phyloP scores from a whole-genome alignment of 306 rosid species.

The Neltuma alba region DNA sequence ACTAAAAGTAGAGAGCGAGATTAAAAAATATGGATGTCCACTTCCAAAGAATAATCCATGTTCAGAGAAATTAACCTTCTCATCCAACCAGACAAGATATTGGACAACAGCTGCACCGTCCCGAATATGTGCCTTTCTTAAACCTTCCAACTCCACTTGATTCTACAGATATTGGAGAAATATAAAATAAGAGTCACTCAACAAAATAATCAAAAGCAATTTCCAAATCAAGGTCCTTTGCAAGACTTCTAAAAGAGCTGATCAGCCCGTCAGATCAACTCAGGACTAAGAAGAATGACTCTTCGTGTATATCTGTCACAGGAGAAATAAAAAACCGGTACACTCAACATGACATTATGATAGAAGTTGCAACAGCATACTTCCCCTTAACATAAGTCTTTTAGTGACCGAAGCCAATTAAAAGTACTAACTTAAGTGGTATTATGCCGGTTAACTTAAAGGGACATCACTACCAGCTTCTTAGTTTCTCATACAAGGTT shows the following conservation, averaged over 20 bases:
- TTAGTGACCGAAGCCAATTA: neutral
- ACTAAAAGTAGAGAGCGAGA: neutral
- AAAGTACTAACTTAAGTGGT: constrained; percentile 10
- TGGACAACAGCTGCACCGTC: constrained; percentile 98
- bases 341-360: neutral
- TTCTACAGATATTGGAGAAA: constrained; percentile 56
- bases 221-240: neutral
- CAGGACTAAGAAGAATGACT: neutral
- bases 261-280: neutral
- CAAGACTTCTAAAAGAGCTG: neutral
- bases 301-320: neutral
- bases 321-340: neutral
- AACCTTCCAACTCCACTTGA: constrained; percentile 86
- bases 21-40: neutral
- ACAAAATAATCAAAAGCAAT: neutral
- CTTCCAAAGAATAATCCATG: constrained; percentile 13
- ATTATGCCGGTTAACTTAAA: constrained; percentile 9
- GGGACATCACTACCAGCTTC: neutral
- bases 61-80: constrained; percentile 58
- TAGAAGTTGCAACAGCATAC: neutral
- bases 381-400: neutral
- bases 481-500: constrained; percentile 4
- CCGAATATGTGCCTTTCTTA: constrained; percentile 80
- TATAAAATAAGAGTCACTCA: neutral
- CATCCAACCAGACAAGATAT: constrained; percentile 93